These are phyloP conservation scores for Fusarium sp. DNA, from an alignment of 2,329 filamentous ascomycete species.

Conservation along the genomic window DNA sequence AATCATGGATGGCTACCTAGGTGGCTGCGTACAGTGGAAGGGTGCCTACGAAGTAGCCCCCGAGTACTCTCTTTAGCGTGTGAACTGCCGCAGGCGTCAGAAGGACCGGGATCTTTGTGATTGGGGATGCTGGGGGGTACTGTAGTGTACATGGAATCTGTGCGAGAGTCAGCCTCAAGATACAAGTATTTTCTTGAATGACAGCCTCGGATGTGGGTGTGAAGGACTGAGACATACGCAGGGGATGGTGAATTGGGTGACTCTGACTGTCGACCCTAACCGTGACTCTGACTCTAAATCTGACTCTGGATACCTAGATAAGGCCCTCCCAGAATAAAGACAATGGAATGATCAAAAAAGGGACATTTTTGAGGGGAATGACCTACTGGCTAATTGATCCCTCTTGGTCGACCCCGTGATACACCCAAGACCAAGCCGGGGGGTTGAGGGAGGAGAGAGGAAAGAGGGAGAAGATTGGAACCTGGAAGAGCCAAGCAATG, in stretches of 20 bases:
- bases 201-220: constrained; percentile 30
- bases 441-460: constrained; percentile 8
- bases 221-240: constrained; percentile 38
- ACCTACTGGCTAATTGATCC: constrained; percentile 20
- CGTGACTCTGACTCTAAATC: background rate
- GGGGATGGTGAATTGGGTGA: constrained; percentile 14
- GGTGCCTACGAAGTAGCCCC: constrained; percentile 8
- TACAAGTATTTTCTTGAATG: constrained; percentile 22
- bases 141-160: constrained; percentile 9
- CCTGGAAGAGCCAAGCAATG: constrained; percentile 5
- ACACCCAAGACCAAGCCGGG: constrained; percentile 13
- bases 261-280: background rate
- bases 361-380: constrained; percentile 18
- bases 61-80: constrained; percentile 31
- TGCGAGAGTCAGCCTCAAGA: constrained; percentile 24
- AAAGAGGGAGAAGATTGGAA: background rate
- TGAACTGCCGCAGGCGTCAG: constrained; percentile 38
- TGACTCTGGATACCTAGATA: background rate
- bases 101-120: constrained; percentile 22
- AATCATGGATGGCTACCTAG: background rate
- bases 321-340: background rate
- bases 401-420: constrained; percentile 38
- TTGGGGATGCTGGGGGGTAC: constrained; percentile 1
- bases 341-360: constrained; percentile 4
- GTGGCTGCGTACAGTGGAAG: constrained; percentile 21